phyloP scores from a whole-genome alignment of 768 basidiomycete species.

The Pleurotus eryngii region DNA sequence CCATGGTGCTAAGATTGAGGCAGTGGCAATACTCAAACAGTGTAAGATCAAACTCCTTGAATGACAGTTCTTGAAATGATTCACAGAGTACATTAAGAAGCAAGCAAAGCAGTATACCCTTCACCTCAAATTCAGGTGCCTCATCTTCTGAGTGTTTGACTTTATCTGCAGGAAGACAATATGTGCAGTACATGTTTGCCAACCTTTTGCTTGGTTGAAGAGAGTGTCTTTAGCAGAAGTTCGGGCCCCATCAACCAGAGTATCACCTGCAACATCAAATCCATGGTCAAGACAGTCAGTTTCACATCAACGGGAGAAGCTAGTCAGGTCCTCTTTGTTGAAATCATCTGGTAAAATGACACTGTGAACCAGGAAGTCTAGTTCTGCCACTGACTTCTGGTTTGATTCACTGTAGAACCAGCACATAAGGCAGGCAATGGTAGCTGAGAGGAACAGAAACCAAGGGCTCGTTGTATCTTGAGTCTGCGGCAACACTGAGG shows the following conservation, averaged over 20 bases:
- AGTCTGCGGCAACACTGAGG: no score
- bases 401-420: no score
- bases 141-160: conserved; percentile 17
- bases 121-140: conserved; percentile 26
- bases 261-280: not conserved
- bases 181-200: conserved; percentile 19
- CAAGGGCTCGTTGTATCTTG: no score
- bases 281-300: conserved; percentile 13
- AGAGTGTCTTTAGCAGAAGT: no score
- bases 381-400: no score
- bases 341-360: conserved; percentile 23
- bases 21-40: conserved; percentile 17
- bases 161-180: conserved; percentile 18
- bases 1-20: conserved; percentile 2
- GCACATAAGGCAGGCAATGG: no score
- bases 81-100: conserved; percentile 20
- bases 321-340: conserved; percentile 13
- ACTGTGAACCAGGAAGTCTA: no score
- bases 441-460: no score
- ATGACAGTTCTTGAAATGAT: conserved; percentile 12
- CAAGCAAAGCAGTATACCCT: conserved; percentile 20
- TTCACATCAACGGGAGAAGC: conserved; percentile 17
- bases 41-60: conserved; percentile 10
- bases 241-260: no score
- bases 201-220: conserved; percentile 12